Evolutionary conservation across 257 asterid genomes (phyloP).

Genomic region (Agastache rugosa): DNA sequence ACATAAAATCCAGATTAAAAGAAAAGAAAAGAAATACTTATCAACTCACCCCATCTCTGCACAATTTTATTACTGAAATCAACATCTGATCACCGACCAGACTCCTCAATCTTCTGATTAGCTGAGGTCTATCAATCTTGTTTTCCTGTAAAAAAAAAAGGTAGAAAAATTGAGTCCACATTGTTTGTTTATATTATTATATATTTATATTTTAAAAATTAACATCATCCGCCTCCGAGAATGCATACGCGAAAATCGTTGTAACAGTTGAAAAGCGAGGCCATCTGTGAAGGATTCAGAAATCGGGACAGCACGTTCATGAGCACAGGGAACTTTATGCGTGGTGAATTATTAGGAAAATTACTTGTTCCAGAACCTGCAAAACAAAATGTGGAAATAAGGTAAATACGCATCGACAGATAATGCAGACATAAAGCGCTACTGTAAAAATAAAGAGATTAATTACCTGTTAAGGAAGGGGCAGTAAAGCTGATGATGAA

Average conservation of each 20-base stretch:
- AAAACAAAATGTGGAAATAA: background rate
- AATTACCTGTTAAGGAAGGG: conserved; percentile 28
- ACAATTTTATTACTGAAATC: conserved; percentile 40
- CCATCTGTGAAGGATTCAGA: conserved; percentile 45
- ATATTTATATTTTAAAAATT: too few relatives aligned
- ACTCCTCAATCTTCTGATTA: conserved; percentile 41
- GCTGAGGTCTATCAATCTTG: conserved; percentile 33
- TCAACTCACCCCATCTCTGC: conserved; percentile 31
- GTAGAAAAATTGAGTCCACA: background rate
- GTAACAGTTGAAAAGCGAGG: conserved; percentile 34
- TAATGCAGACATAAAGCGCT: background rate
- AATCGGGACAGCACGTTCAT: conserved; percentile 44
- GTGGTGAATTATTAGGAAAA: conserved; percentile 30
- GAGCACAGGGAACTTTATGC: conserved; percentile 39
- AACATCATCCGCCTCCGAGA: background rate
- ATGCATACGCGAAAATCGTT: conserved; percentile 43
- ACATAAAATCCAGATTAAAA: background rate
- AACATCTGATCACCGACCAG: conserved; percentile 49
- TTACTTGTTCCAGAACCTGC: conserved; percentile 13
- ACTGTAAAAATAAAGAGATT: background rate
- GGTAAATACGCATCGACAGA: background rate
- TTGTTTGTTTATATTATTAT: too few relatives aligned
- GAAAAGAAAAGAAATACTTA: background rate
- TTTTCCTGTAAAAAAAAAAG: conserved; percentile 35
- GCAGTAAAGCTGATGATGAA: conserved; percentile 46